Base-by-base conservation (phyloP, 2,329 filamentous ascomycete genomes). In the Aspergillus pseudotamarii region DNA sequence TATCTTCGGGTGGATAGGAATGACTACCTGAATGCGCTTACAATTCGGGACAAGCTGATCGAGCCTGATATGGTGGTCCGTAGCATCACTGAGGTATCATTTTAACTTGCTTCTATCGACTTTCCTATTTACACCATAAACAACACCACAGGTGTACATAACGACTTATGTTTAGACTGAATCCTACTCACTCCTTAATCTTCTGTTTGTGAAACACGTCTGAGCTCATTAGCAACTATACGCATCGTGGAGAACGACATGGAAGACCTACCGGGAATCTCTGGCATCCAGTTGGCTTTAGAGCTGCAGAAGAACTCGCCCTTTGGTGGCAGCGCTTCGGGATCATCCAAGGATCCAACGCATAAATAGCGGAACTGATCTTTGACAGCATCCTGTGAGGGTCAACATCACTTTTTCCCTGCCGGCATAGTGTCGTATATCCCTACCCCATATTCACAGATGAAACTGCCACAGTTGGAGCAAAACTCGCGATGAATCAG, bases 291-390 rank as follows among this genome's bases (percentile, higher is more conserved):
- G 1, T 67, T 72, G 6, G 79, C 75, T 61, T 82, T 74, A 45
- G 76, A 70, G 58, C 78, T 83, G 70, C 83, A 85, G 66, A 85
- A 86, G 73, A 86, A 86, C 65, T 86, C 84, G 0, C 83, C 84
- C 67, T 85, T 85, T 0, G 84, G 84, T 6, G 82, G 81, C 11
- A 86, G 70, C 57, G 73, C 76, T 16, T 82, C 81, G 0, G 80
- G 81, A 23, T 84, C 76, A 61, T 86, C 83, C 4, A 86, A 72
- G 0, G 83, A 83, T 1, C 84, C 84, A 46, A 83, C 80, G 21
- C 79, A 81, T 11, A 84, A 78, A 67, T 82, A 81, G 34, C 75
- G 76, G 60, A 74, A 80, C 10, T 71, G 68, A 55, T 73, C 66
- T 63, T 77, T 77, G 14, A 68, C 75, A 30, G 67, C 64, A 16